Evolutionary conservation across 1,284 basidiomycete species (phyloP).

Genomic region (Baeospora myosura): DNA sequence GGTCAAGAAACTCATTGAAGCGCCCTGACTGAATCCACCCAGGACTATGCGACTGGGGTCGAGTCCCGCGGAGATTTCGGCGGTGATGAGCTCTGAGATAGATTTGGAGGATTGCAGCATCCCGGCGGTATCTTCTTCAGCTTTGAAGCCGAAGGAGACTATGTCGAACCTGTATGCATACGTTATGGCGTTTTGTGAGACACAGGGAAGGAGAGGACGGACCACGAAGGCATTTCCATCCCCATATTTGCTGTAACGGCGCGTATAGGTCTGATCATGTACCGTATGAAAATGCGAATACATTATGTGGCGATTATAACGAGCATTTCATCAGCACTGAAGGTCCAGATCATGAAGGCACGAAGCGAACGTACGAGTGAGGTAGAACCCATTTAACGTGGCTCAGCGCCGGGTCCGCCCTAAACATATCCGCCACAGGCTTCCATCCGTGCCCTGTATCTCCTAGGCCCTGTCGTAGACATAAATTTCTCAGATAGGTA

Average conservation of each 20-base stretch:
- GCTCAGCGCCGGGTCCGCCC: slow-evolving; percentile 40
- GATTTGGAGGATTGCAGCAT: slow-evolving; percentile 59
- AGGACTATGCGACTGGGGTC: slow-evolving; percentile 63
- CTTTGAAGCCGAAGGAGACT: slow-evolving; percentile 53
- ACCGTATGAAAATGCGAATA: slow-evolving; percentile 7
- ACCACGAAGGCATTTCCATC: slow-evolving; percentile 69
- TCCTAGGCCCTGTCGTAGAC: slow-evolving; percentile 53
- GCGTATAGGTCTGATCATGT: slow-evolving; percentile 38
- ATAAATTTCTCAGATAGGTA: slow-evolving; percentile 1
- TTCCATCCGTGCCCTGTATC: slow-evolving; percentile 74
- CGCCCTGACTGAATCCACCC: slow-evolving; percentile 88
- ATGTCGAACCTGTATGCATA: slow-evolving; percentile 66
- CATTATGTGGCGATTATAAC: slow-evolving; percentile 7
- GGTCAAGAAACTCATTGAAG: slow-evolving; percentile 68
- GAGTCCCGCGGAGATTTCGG: slow-evolving; percentile 69
- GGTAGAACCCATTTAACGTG: slow-evolving; percentile 84
- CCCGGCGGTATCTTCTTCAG: slow-evolving; percentile 64
- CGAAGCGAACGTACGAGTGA: slow-evolving; percentile 48
- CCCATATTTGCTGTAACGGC: slow-evolving; percentile 65
- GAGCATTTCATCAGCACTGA: no score
- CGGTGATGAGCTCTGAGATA: slow-evolving; percentile 65
- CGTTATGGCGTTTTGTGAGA: slow-evolving; percentile 6
- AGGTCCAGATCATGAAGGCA: slow-evolving; percentile 6
- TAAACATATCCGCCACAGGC: slow-evolving; percentile 63
- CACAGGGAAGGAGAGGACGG: slow-evolving; percentile 16